Evolutionary conservation across 2,329 filamentous ascomycete species (phyloP).

Genomic region (Fusarium scirpi): DNA sequence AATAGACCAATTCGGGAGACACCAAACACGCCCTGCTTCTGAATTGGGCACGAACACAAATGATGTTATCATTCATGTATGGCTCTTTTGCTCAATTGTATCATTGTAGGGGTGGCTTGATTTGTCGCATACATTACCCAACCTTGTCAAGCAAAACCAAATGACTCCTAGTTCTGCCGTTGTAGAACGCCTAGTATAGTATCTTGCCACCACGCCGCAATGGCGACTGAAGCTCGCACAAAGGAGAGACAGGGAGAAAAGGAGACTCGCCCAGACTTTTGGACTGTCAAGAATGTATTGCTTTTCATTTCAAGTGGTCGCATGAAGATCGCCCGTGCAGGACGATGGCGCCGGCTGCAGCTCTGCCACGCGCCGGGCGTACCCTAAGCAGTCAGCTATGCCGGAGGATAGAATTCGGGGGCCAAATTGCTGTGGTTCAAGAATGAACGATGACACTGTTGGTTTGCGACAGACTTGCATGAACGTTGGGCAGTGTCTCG

Average conservation of each 20-base stretch:
- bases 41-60: not conserved
- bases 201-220: conserved; percentile 19
- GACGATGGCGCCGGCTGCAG: conserved; percentile 27
- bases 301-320: conserved; percentile 30
- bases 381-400: conserved; percentile 4
- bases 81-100: conserved; percentile 1
- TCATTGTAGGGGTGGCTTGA: conserved; percentile 2
- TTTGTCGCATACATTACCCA: conserved; percentile 25
- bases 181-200: conserved; percentile 5
- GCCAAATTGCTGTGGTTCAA: conserved; percentile 20
- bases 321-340: conserved; percentile 37
- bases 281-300: not conserved
- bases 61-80: conserved; percentile 5
- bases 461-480: conserved; percentile 10
- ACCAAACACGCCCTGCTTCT: conserved; percentile 22
- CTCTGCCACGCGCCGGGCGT: conserved; percentile 29
- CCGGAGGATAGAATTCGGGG: conserved; percentile 25
- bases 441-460: conserved; percentile 4
- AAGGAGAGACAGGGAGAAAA: not conserved
- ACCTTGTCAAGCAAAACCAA: conserved; percentile 8
- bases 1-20: conserved; percentile 34
- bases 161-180: not conserved
- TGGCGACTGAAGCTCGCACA: conserved; percentile 14
- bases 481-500: conserved; percentile 9
- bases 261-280: conserved; percentile 1